Conservation (phyloP, 2,329 filamentous ascomycete species). For the Apiospora hydei region DNA sequence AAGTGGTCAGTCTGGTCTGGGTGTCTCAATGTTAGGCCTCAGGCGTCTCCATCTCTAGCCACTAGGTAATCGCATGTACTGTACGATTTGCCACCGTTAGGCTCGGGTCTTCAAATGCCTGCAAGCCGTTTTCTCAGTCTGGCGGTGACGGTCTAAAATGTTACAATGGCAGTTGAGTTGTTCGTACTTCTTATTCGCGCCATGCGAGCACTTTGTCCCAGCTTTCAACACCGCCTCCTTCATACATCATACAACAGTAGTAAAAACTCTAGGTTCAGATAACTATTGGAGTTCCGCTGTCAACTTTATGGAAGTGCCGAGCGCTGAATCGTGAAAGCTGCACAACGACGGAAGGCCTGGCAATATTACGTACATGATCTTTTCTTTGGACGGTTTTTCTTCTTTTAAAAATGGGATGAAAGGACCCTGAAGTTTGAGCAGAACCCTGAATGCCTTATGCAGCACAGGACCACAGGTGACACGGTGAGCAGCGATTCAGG, state of each 20-base stretch:
- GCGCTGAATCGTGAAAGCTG: not conserved
- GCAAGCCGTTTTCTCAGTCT: not conserved
- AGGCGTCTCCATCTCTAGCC: not conserved
- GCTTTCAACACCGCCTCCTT: not conserved
- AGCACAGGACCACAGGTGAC: not conserved
- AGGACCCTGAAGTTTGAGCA: not conserved
- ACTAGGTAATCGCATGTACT: not conserved
- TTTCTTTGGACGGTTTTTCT: not conserved
- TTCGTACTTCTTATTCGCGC: not conserved
- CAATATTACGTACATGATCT: not conserved
- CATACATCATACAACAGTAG: constrained; percentile 10
- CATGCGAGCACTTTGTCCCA: not conserved
- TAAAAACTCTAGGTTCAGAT: not conserved
- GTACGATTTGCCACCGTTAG: not conserved
- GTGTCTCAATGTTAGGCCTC: not conserved
- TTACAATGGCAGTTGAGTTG: not conserved
- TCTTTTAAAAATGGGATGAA: not conserved
- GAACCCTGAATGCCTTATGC: not conserved
- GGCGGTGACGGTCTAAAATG: not conserved
- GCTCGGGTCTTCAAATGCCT: not conserved
- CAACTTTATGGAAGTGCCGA: not conserved
- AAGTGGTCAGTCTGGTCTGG: too few species aligned
- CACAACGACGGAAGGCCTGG: not conserved
- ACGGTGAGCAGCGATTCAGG: not conserved
- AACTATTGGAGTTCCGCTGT: not conserved